These are phyloP conservation scores for Aspergillus sclerotiicarbonarius DNA, from an alignment of 495 filamentous ascomycete species.

Conservation along the genomic window DNA sequence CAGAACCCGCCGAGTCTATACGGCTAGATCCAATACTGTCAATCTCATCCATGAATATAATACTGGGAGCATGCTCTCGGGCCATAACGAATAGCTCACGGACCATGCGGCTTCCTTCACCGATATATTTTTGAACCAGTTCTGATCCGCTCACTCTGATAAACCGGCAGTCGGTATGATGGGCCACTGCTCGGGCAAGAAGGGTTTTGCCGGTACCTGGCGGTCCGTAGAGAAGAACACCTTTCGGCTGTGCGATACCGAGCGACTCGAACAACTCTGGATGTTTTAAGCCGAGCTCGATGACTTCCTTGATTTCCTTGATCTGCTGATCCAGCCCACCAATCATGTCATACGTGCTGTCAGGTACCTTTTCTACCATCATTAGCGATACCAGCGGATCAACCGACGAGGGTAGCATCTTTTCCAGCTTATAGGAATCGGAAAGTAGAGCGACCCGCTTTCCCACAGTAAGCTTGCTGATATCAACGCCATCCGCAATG, in stretches of 20 bases:
- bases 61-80: slow-evolving; percentile 96
- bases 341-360: slow-evolving; percentile 99
- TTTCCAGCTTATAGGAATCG: slow-evolving; percentile 96
- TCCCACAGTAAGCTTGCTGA: slow-evolving; percentile 91
- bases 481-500: slow-evolving; percentile 90
- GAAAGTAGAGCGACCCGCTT: slow-evolving; percentile 96
- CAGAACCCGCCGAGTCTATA: slow-evolving; percentile 90
- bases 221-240: slow-evolving; percentile 94
- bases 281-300: slow-evolving; percentile 97
- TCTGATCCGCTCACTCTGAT: slow-evolving; percentile 96
- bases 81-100: slow-evolving; percentile 99
- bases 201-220: slow-evolving; percentile 98
- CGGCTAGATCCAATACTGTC: slow-evolving; percentile 97
- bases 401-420: slow-evolving; percentile 95
- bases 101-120: slow-evolving; percentile 97
- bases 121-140: slow-evolving; percentile 98
- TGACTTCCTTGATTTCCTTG: slow-evolving; percentile 99
- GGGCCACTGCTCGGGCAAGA: slow-evolving; percentile 90
- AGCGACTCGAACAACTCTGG: slow-evolving; percentile 98
- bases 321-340: slow-evolving; percentile 98
- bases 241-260: slow-evolving; percentile 97
- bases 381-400: slow-evolving; percentile 99
- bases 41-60: slow-evolving; percentile 99
- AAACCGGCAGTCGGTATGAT: slow-evolving; percentile 98
- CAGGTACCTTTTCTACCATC: slow-evolving; percentile 99